These are phyloP conservation scores for Talaromyces sp. DNA, from an alignment of 2,329 filamentous ascomycete genomes.

Conservation along the genomic window DNA sequence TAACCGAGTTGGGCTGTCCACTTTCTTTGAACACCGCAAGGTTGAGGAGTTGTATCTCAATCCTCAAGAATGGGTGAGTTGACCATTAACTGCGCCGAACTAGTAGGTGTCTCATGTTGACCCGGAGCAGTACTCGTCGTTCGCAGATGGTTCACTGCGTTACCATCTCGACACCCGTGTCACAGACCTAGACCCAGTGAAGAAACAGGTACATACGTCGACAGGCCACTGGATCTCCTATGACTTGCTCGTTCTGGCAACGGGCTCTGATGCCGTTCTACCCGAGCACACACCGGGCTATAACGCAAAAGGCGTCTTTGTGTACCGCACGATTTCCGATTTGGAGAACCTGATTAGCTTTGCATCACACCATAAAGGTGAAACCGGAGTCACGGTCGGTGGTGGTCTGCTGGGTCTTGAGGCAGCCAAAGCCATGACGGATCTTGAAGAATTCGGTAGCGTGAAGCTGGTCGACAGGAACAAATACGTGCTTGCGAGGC, in stretches of 20 bases:
- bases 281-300: conserved; percentile 67
- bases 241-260: conserved; percentile 76
- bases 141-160: conserved; percentile 61
- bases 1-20: conserved; percentile 82
- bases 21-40: conserved; percentile 79
- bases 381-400: conserved; percentile 70
- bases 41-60: conserved; percentile 88
- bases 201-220: conserved; percentile 64
- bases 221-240: conserved; percentile 66
- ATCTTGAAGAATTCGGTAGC: conserved; percentile 65
- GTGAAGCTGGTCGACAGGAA: conserved; percentile 79
- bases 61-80: conserved; percentile 67
- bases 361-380: conserved; percentile 59
- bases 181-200: conserved; percentile 57
- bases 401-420: conserved; percentile 81
- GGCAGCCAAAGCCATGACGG: conserved; percentile 87
- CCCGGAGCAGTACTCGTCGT: conserved; percentile 55
- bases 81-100: neutral
- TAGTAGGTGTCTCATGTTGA: conserved; percentile 5
- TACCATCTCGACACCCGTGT: conserved; percentile 72
- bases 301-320: conserved; percentile 77
- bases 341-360: conserved; percentile 71
- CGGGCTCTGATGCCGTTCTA: conserved; percentile 76
- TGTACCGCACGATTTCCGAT: conserved; percentile 82
- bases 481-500: conserved; percentile 73